Evolutionary conservation across 2,329 filamentous ascomycete genomes (phyloP).

Genomic region (Aspergillus puulaauensis): DNA sequence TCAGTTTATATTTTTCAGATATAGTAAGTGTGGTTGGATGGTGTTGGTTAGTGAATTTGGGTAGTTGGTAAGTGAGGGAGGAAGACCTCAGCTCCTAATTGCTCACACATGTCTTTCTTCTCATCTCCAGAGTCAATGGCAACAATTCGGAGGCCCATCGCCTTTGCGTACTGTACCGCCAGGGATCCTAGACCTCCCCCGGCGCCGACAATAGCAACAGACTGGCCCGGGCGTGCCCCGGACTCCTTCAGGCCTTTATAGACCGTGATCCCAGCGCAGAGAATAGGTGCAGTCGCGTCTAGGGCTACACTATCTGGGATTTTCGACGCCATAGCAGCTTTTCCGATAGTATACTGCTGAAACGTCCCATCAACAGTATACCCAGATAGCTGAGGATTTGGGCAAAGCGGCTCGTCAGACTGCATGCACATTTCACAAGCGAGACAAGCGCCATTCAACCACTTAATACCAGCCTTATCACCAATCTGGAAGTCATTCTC

Average conservation of each 20-base stretch:
- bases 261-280: slow-evolving; percentile 84
- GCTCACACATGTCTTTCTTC: slow-evolving; percentile 66
- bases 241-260: slow-evolving; percentile 93
- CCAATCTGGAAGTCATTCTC: slow-evolving; percentile 78
- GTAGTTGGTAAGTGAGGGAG: background rate
- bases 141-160: slow-evolving; percentile 73
- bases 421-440: slow-evolving; percentile 79
- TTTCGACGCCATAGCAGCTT: slow-evolving; percentile 79
- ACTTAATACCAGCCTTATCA: slow-evolving; percentile 85
- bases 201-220: slow-evolving; percentile 80
- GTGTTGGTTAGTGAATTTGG: no score
- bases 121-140: slow-evolving; percentile 82
- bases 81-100: slow-evolving; percentile 63
- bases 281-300: slow-evolving; percentile 74
- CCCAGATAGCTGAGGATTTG: slow-evolving; percentile 72
- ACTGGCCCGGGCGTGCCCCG: slow-evolving; percentile 69
- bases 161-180: slow-evolving; percentile 83
- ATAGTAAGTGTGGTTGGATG: no score
- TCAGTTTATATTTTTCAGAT: background rate
- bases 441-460: slow-evolving; percentile 87
- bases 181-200: slow-evolving; percentile 79
- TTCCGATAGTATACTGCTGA: slow-evolving; percentile 88
- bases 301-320: slow-evolving; percentile 76
- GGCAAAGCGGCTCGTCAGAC: slow-evolving; percentile 79
- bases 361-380: slow-evolving; percentile 93